Percentiles rank a stretch among this genome's conserved stretches.
These are phyloP conservation scores for Mesembryanthemum crystallinum DNA, from an alignment of 148 eudicot species.

Conservation along the genomic window DNA sequence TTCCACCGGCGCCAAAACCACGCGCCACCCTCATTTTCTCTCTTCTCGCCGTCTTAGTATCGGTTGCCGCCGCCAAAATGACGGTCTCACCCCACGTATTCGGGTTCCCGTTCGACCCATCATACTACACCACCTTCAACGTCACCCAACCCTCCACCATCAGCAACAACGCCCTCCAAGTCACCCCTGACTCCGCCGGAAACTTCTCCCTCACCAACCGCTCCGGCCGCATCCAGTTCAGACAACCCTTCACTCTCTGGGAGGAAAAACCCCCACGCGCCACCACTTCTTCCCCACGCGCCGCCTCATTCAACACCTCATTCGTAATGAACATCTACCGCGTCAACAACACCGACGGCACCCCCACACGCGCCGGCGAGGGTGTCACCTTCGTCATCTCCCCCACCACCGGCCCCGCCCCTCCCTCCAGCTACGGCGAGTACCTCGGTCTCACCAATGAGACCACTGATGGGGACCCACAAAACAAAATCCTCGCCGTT, in stretches of 20 bases:
- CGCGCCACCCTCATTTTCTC: neutral
- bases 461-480: constrained; percentile 35
- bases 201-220: constrained; percentile 29
- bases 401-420: constrained; percentile 31
- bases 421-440: constrained; percentile 43
- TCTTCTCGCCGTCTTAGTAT: constrained; percentile 4
- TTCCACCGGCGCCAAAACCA: neutral
- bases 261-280: constrained; percentile 4
- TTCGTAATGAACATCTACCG: constrained; percentile 54
- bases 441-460: constrained; percentile 68
- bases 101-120: constrained; percentile 43
- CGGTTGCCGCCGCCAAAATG: constrained; percentile 10
- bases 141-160: constrained; percentile 41
- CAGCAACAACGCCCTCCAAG: constrained; percentile 58
- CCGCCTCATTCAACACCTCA: constrained; percentile 60
- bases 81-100: constrained; percentile 5
- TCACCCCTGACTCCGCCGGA: constrained; percentile 61
- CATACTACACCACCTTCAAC: constrained; percentile 16
- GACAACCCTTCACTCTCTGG: constrained; percentile 45
- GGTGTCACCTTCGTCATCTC: constrained; percentile 67
- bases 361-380: constrained; percentile 37
- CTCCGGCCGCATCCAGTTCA: constrained; percentile 49
- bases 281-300: neutral
- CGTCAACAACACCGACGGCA: neutral
- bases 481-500: constrained; percentile 54